Evolutionary conservation across 768 basidiomycete species (phyloP).

Genomic region (Mrakia gelida): DNA sequence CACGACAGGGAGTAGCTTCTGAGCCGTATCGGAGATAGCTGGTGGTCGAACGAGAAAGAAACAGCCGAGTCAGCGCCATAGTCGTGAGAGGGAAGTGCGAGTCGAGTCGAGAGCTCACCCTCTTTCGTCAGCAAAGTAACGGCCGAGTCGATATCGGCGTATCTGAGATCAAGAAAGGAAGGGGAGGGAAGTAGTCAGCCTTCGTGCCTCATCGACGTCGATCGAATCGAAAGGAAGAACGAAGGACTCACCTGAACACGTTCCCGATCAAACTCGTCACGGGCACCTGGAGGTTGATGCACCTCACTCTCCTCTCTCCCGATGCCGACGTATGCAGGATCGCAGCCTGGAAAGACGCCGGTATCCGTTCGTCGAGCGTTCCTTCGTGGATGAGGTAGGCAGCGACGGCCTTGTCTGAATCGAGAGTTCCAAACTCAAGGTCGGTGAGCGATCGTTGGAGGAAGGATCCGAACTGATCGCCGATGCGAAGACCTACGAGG

Average conservation of each 20-base stretch:
- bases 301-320: slow-evolving; percentile 78
- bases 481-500: slow-evolving; percentile 38
- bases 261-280: slow-evolving; percentile 80
- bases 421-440: slow-evolving; percentile 70
- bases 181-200: not conserved
- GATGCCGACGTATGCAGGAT: slow-evolving; percentile 72
- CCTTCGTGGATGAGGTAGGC: slow-evolving; percentile 69
- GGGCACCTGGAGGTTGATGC: slow-evolving; percentile 77
- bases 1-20: slow-evolving; percentile 64
- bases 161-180: slow-evolving; percentile 43
- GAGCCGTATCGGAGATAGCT: slow-evolving; percentile 67
- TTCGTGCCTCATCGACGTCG: not conserved
- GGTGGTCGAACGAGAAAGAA: slow-evolving; percentile 9
- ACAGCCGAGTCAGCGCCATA: not conserved
- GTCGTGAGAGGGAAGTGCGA: not conserved
- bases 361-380: slow-evolving; percentile 62
- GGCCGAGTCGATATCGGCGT: slow-evolving; percentile 81
- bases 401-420: slow-evolving; percentile 74
- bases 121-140: slow-evolving; percentile 70
- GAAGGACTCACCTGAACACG: slow-evolving; percentile 56
- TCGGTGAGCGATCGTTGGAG: slow-evolving; percentile 55
- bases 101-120: slow-evolving; percentile 49
- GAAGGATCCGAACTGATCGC: slow-evolving; percentile 59
- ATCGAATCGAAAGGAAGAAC: not conserved
- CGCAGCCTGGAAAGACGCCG: slow-evolving; percentile 79